Evolutionary conservation across 176 grass and related monocot species (phyloP), one percentile per base, ranked within the genome.

Genomic region (Leersia perrieri): DNA sequence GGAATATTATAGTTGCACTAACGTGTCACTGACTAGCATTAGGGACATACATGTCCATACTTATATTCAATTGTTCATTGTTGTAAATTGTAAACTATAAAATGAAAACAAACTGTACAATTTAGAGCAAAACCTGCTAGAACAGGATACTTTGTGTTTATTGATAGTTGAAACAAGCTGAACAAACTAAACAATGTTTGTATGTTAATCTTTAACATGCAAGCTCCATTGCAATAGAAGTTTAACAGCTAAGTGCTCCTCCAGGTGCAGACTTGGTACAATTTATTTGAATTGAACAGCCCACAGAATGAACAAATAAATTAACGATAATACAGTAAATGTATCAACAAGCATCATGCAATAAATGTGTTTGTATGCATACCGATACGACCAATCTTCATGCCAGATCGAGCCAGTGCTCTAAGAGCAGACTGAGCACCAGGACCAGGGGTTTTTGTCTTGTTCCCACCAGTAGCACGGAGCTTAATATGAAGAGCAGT

Each of bases 311-410:
- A 32, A 15, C 14, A 70, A 25, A 70, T 29, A 33, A 23, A 51
- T 33, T 31, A 15, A 66, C 1, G 7, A 47, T 8, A 12, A 25
- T 71, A 4, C 47, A 38, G 7, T 38, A 78, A 18, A 13, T 22
- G 7, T 44, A 13, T 32, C 16, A 63, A 40, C 29, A 66, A 47
- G 63, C 16, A 71, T 13, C 4, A 61, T 3, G 6, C 8, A 18
- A 23, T 32, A 18, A 1, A 33, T 23, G 13, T 7, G n/a, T 3
- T 0, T 11, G 4, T 1, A 7, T 18, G 15, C 63, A 82, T 88
- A 88, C 90, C 86, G 81, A 88, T 92, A 67, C 74, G 90, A 11
- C 86, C 86, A 66, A 92, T 92, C 80, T 86, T 92, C 90, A 92
- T 86, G 36, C 80, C 84, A 13, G 80, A 87, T 16, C 84, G 74